Evolutionary conservation across 2,329 filamentous ascomycete genomes (phyloP).

Genomic region (Ramularia collo-cygni): DNA sequence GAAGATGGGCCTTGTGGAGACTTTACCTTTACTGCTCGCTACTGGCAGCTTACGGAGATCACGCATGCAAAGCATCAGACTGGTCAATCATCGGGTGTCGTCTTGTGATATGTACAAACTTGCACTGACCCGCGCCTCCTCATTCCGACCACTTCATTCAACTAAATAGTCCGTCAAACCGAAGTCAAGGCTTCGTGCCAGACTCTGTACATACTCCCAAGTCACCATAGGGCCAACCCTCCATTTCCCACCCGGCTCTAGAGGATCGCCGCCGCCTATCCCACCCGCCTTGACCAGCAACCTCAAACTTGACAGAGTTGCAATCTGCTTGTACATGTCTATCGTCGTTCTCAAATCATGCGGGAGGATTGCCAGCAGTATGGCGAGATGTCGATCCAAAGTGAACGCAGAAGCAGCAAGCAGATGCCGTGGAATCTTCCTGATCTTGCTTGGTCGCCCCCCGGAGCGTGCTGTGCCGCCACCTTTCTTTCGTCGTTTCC

Average conservation of each 20-base stretch:
- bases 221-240: slow-evolving; percentile 60
- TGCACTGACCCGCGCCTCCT: no score
- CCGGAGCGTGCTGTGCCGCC: slow-evolving; percentile 34
- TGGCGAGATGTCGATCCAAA: slow-evolving; percentile 70
- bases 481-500: slow-evolving; percentile 44
- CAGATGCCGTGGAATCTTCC: slow-evolving; percentile 69
- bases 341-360: slow-evolving; percentile 38
- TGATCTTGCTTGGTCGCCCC: slow-evolving; percentile 39
- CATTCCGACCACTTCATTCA: slow-evolving; percentile 50
- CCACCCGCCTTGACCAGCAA: slow-evolving; percentile 60
- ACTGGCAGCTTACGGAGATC: no score
- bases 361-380: slow-evolving; percentile 60
- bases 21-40: no score
- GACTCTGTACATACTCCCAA: slow-evolving; percentile 65
- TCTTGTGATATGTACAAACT: no score
- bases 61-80: no score
- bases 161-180: slow-evolving; percentile 71
- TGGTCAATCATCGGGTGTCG: no score
- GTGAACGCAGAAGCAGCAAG: slow-evolving; percentile 71
- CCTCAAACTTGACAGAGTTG: slow-evolving; percentile 64
- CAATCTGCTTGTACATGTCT: slow-evolving; percentile 51
- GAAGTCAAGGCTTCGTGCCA: slow-evolving; percentile 69
- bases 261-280: slow-evolving; percentile 50
- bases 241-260: slow-evolving; percentile 68
- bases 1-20: no score